A percentile compares a stretch with the other conserved stretches of the same genome.
phyloP scores from a whole-genome alignment of 768 basidiomycete genomes.

The Lactarius sanguifluus region DNA sequence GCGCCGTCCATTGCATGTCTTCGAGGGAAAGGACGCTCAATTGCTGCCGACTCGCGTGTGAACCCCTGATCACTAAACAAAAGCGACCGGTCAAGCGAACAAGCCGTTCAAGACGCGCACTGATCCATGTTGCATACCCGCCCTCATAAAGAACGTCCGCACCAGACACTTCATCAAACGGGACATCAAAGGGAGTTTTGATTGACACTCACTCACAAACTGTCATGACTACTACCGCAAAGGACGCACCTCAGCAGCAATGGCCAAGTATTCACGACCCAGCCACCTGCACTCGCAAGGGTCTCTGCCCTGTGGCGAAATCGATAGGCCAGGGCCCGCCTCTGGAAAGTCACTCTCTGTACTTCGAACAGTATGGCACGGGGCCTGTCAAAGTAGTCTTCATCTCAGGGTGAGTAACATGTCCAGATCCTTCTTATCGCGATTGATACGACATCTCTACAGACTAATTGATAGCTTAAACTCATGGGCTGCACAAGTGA shows the following conservation, averaged over 20 bases:
- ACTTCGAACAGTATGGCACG: slow-evolving; percentile 74
- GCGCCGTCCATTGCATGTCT: too few relatives aligned
- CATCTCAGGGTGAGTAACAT: slow-evolving; percentile 62
- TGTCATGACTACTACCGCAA: not conserved
- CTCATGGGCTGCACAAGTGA: slow-evolving; percentile 64
- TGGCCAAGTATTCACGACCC: slow-evolving; percentile 55
- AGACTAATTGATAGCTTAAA: slow-evolving; percentile 65
- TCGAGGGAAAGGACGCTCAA: too few relatives aligned
- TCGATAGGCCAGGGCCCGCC: slow-evolving; percentile 45
- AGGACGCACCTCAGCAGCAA: slow-evolving; percentile 23
- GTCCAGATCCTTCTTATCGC: not conserved
- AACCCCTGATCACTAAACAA: slow-evolving; percentile 44
- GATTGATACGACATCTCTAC: not conserved
- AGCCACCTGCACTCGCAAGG: slow-evolving; percentile 61
- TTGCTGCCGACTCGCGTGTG: too few relatives aligned
- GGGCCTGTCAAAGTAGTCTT: slow-evolving; percentile 66
- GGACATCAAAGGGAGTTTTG: slow-evolving; percentile 32
- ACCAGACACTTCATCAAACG: slow-evolving; percentile 52
- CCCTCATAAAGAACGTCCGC: slow-evolving; percentile 57
- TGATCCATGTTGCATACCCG: slow-evolving; percentile 49
- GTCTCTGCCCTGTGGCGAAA: slow-evolving; percentile 68
- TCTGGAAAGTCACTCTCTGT: slow-evolving; percentile 69
- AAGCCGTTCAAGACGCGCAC: slow-evolving; percentile 39
- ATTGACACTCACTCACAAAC: not conserved
- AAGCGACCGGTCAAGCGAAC: slow-evolving; percentile 47